Percentiles rank a stretch among this genome's conserved stretches.
These are phyloP conservation scores for Cercis canadensis DNA, from an alignment of 306 rosid species.

Conservation along the genomic window DNA sequence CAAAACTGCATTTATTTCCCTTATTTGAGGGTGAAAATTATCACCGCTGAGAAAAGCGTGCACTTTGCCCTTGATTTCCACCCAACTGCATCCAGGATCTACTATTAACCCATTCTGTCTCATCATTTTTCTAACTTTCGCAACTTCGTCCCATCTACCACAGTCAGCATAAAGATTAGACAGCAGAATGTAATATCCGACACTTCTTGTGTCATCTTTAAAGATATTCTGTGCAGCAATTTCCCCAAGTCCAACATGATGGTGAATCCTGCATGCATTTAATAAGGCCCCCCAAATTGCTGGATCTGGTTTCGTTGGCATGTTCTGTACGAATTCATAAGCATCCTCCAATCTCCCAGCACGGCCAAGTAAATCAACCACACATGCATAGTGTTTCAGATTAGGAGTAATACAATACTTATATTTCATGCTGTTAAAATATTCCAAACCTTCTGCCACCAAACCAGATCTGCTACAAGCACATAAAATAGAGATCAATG, in stretches of 20 bases:
- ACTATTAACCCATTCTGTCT: constrained; percentile 71
- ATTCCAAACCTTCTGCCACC: constrained; percentile 81
- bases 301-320: constrained; percentile 77
- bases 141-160: constrained; percentile 76
- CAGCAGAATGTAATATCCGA: constrained; percentile 81
- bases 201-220: constrained; percentile 55
- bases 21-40: constrained; percentile 66
- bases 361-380: constrained; percentile 86
- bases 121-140: constrained; percentile 69
- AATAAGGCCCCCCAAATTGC: constrained; percentile 94
- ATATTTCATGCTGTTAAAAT: constrained; percentile 61
- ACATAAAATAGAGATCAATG: constrained; percentile 70
- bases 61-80: constrained; percentile 80
- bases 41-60: constrained; percentile 91
- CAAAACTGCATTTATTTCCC: constrained; percentile 62
- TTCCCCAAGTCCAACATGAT: constrained; percentile 76
- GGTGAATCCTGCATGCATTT: constrained; percentile 84
- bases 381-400: constrained; percentile 81
- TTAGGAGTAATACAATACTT: constrained; percentile 65
- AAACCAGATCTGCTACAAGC: constrained; percentile 89
- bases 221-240: constrained; percentile 73
- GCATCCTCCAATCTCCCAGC: constrained; percentile 73
- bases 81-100: constrained; percentile 98
- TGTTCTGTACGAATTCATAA: constrained; percentile 66
- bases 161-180: constrained; percentile 74